Conservation (phyloP, 2,329 filamentous ascomycete species). For the Pestalotiopsis fici region DNA sequence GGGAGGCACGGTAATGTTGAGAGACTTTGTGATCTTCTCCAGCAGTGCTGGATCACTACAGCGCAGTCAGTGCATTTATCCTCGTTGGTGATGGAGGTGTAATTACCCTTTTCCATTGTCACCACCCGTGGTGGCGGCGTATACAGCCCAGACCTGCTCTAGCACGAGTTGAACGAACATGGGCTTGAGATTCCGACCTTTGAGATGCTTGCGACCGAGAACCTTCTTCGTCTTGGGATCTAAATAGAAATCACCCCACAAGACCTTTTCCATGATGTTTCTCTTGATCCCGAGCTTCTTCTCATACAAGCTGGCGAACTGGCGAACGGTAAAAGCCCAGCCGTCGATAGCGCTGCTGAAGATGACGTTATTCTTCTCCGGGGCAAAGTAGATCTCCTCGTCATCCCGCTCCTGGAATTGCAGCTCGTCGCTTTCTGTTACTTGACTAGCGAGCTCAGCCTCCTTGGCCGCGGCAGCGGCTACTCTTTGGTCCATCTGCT, state of each 20-base stretch:
- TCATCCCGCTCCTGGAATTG: constrained; percentile 91
- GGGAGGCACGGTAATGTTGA: constrained; percentile 81
- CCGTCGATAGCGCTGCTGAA: constrained; percentile 97
- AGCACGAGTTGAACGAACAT: constrained; percentile 97
- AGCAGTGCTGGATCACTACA: constrained; percentile 73
- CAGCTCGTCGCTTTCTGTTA: constrained; percentile 57
- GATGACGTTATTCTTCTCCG: constrained; percentile 98
- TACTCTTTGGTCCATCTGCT: constrained; percentile 84
- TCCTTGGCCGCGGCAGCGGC: constrained; percentile 70
- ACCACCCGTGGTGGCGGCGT: constrained; percentile 84
- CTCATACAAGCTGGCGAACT: constrained; percentile 92
- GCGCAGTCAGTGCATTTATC: constrained; percentile 19
- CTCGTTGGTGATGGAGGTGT: constrained; percentile 24
- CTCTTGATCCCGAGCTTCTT: constrained; percentile 96
- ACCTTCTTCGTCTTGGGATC: constrained; percentile 97
- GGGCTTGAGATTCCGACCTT: constrained; percentile 87
- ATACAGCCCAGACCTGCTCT: constrained; percentile 95
- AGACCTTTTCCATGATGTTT: constrained; percentile 82
- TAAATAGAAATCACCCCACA: constrained; percentile 96
- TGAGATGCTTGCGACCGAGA: constrained; percentile 86
- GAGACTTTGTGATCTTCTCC: constrained; percentile 93
- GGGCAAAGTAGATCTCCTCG: constrained; percentile 96
- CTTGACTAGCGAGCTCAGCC: constrained; percentile 45
- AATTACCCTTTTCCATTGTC: constrained; percentile 78
- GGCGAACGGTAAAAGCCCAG: constrained; percentile 97